Base-by-base conservation (phyloP, 768 basidiomycete genomes). In the Rhodotorula sphaerocarpa region DNA sequence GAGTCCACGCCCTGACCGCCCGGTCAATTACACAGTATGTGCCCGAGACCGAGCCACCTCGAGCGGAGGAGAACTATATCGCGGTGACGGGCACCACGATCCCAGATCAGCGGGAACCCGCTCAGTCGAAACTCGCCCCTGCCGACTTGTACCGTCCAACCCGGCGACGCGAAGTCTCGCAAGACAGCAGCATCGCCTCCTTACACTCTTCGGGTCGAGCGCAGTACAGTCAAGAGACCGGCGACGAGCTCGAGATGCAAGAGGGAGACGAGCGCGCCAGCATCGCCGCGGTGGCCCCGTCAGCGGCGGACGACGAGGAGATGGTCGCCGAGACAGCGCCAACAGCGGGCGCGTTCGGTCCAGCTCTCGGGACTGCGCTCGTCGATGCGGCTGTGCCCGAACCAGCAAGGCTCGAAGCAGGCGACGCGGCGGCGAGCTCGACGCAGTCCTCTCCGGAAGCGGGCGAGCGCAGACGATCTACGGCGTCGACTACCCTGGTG, bases 11-110 rank as follows among this genome's bases (percentile, higher is more conserved):
- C n/a, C 48, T 30, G 14, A 28, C 59, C 12, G 4, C 34, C 5
- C 31, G 0, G 7, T 9, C 33, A 23, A 7, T 10, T 7, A n/a
- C 30, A 18, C 55, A 68, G 66, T 64, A 46, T 33, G 63, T 68
- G 1, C 59, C 67, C 2, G 14, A 68, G 36, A 61, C 59, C 6
- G 67, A 61, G 14, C 63, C 67, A 2, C 67, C 63, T 3, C 42
- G 31, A 21, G 63, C 61, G 23, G 44, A 68, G 10, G 62, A 59
- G 43, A 30, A 64, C 16, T 63, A 64, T 41, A 50, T 64, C 47
- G 50, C 50, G 9, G 67, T 64, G 25, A 56, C 59, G 0, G 59
- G 67, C 6, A 45, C 57, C 7, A 52, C 56, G 18, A 64, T 61
- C 50, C 55, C 63, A n/a, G 47, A 66, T 28, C 57, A 59, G 31